Percentiles rank a stretch among this genome's conserved stretches.
Conservation (phyloP, 2,329 filamentous ascomycete genomes). For the Xylaria sp. region DNA sequence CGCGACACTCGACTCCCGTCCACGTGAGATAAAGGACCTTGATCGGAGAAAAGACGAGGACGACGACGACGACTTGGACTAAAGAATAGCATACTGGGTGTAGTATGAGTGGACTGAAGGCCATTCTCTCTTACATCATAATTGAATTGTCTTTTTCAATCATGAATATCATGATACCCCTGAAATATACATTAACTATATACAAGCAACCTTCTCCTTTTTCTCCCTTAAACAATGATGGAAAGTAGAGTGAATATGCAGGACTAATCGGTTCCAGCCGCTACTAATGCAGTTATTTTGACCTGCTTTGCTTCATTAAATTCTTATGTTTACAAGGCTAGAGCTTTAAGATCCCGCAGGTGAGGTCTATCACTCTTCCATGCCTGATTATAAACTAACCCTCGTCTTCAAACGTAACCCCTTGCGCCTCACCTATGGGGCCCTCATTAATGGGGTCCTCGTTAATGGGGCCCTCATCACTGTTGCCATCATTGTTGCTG, state of each 20-base stretch:
- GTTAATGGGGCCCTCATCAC: neutral
- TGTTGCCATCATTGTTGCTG: neutral
- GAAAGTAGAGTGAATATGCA: neutral
- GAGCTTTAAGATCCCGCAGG: slow-evolving; percentile 6
- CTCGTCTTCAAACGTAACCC: slow-evolving; percentile 4
- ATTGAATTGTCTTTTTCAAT: neutral
- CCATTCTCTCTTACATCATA: neutral
- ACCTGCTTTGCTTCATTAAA: slow-evolving; percentile 17
- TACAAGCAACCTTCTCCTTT: neutral
- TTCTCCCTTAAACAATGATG: slow-evolving; percentile 7
- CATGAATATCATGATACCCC: neutral
- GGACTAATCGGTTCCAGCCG: neutral
- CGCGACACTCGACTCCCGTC: slow-evolving; percentile 1
- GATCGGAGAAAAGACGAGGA: neutral
- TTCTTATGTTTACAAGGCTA: slow-evolving; percentile 20
- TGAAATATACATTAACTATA: neutral
- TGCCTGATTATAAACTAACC: slow-evolving; percentile 3
- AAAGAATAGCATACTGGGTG: neutral
- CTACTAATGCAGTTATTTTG: neutral
- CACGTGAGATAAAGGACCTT: neutral
- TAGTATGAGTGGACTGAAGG: neutral
- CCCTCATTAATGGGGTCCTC: neutral
- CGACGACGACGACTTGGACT: neutral
- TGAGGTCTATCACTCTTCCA: neutral
- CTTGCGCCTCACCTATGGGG: slow-evolving; percentile 3